Base-by-base conservation (phyloP, 257 asterid genomes). In the Solanum commersonii region DNA sequence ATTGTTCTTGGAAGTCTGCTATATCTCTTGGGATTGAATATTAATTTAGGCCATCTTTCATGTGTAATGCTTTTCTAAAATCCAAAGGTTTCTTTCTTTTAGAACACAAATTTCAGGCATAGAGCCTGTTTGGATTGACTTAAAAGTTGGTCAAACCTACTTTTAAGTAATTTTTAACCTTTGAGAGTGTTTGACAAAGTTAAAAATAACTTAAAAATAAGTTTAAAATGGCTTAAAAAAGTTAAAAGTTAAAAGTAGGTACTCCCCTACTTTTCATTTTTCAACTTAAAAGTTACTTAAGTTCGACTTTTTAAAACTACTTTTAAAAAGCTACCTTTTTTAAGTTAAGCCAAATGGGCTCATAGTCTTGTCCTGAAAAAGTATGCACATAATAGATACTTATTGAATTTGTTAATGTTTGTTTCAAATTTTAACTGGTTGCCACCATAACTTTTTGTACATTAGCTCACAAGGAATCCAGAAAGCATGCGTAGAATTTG, bases 401-500 rank as follows among this genome's bases (percentile, higher is more conserved):
- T 60, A 73, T 63, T 6, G 22, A 70, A 33, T 88, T 23, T 29
- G 31, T 68, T 2, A 60, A 8, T 79, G 77, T 73, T 84, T 74
- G 67, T 87, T 86, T 86, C 71, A 82, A 18, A 49, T 29, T 88
- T 72, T 73, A 49, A 74, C 84, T 88, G 82, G 84, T 63, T 84
- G 87, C 90, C 84, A 33, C 44, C 73, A 74, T 90, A 88, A 78
- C 44, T 44, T 89, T 72, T 90, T 77, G 90, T 86, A 84, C 83
- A 72, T 87, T 94, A 92, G 90, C 91, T 90, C 88, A 88, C 95
- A 94, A 38, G 42, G 42, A 38, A 38, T 38, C 42, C 42, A 38
- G 8, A 38, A 38, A 38, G 42, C 42, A 38, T 38, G 42, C 42
- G 67, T 65, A 20, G 31, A 40, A 34, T 88, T 23, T 40, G 23